phyloP scores from a whole-genome alignment of 495 filamentous ascomycete genomes.

The Neurospora sp. region DNA sequence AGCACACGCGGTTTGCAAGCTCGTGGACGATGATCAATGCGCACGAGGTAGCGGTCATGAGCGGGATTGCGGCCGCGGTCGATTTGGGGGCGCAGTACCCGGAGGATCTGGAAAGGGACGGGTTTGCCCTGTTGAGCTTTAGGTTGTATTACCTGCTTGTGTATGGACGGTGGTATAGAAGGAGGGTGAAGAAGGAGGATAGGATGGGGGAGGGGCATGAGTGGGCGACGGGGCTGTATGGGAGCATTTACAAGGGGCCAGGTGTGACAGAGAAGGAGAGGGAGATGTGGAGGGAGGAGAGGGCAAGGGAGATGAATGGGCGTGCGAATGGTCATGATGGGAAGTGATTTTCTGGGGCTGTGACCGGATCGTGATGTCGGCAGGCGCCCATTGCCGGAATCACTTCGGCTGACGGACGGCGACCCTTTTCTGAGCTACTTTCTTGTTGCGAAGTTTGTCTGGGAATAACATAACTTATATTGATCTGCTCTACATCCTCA shows the following conservation, averaged over 20 bases:
- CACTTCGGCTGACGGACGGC: neutral
- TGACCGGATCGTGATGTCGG: neutral
- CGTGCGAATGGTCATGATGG: neutral
- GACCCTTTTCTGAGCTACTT: neutral
- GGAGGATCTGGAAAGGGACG: slow-evolving; percentile 31
- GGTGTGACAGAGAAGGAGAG: slow-evolving; percentile 37
- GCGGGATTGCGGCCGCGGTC: slow-evolving; percentile 69
- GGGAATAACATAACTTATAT: neutral
- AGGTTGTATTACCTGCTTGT: slow-evolving; percentile 31
- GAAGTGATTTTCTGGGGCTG: neutral
- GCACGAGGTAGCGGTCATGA: slow-evolving; percentile 71
- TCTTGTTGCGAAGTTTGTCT: neutral
- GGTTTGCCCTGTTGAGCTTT: slow-evolving; percentile 31
- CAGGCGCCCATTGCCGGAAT: neutral
- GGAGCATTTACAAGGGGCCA: slow-evolving; percentile 43
- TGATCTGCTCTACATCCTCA: neutral
- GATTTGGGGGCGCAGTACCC: slow-evolving; percentile 69
- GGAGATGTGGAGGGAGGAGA: slow-evolving; percentile 39
- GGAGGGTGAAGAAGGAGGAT: slow-evolving; percentile 13
- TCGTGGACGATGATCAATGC: slow-evolving; percentile 80
- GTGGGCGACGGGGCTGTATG: slow-evolving; percentile 43
- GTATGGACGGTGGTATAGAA: slow-evolving; percentile 32
- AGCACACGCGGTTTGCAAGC: slow-evolving; percentile 57
- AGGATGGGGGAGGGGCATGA: slow-evolving; percentile 16
- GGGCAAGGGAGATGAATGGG: slow-evolving; percentile 15